Evolutionary conservation across 2,329 filamentous ascomycete genomes (phyloP).

Genomic region (Ophiostoma himal-ulmi): DNA sequence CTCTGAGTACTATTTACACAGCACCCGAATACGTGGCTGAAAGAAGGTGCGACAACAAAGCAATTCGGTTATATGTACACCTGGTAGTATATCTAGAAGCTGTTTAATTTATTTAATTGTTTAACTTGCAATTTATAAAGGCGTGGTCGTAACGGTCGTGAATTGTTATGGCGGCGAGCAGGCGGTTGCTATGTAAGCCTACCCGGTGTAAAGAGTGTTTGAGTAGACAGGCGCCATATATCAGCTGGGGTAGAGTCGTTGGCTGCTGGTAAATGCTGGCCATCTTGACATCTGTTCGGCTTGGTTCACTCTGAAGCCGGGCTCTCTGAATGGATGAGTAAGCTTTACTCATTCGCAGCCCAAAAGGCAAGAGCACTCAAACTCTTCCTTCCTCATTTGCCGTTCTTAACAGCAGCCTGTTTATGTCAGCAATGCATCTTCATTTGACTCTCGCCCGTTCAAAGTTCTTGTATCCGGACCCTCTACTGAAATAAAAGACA

Average conservation of each 20-base stretch:
- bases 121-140: neutral
- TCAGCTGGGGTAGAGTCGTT: neutral
- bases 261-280: neutral
- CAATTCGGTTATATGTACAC: neutral
- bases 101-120: neutral
- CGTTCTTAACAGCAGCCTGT: conserved; percentile 12
- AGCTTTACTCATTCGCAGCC: neutral
- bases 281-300: neutral
- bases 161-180: neutral
- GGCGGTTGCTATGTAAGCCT: neutral
- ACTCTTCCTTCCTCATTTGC: conserved; percentile 6
- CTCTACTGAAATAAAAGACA: neutral
- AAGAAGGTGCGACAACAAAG: neutral
- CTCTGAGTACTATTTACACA: neutral
- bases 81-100: too few relatives aligned
- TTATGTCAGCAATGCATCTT: conserved; percentile 2
- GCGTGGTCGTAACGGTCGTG: neutral
- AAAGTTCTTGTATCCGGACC: neutral
- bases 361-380: neutral
- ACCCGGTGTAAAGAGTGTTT: neutral
- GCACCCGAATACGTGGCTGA: neutral
- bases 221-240: neutral
- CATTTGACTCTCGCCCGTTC: too few relatives aligned
- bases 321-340: neutral
- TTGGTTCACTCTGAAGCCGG: neutral